phyloP scores from a whole-genome alignment of 306 rosid species.

The Benincasa hispida region DNA sequence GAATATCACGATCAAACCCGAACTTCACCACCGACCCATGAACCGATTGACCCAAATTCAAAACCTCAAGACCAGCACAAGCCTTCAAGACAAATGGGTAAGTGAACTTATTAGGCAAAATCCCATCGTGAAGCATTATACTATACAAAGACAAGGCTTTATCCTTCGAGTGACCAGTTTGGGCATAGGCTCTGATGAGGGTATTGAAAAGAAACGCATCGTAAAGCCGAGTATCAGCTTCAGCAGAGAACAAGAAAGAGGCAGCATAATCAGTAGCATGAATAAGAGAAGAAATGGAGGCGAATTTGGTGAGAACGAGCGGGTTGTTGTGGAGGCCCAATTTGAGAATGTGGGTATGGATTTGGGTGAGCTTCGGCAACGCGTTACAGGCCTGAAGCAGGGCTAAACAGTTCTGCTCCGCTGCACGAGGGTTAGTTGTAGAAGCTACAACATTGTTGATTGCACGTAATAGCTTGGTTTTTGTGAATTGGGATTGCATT shows the following conservation, averaged over 20 bases:
- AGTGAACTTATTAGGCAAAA: constrained; percentile 69
- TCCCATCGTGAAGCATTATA: constrained; percentile 37
- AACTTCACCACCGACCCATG: constrained; percentile 56
- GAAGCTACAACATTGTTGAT: constrained; percentile 14
- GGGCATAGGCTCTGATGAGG: constrained; percentile 61
- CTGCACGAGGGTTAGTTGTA: constrained; percentile 25
- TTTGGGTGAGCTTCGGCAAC: constrained; percentile 30
- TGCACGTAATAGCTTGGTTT: constrained; percentile 14
- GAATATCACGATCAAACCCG: constrained; percentile 56
- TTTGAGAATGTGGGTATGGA: constrained; percentile 53
- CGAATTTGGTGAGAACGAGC: constrained; percentile 74
- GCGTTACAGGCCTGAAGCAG: constrained; percentile 41
- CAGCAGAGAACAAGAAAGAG: constrained; percentile 38
- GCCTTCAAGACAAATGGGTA: constrained; percentile 84
- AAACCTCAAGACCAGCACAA: constrained; percentile 54
- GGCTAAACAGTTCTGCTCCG: constrained; percentile 59
- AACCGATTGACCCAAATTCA: constrained; percentile 39
- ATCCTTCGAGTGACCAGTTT: constrained; percentile 25
- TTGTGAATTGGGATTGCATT: constrained; percentile 20
- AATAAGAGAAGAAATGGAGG: constrained; percentile 42
- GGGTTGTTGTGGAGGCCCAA: constrained; percentile 59
- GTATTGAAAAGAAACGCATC: constrained; percentile 73
- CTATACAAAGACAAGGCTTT: constrained; percentile 27
- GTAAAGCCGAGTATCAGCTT: constrained; percentile 24
- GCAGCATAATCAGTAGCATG: constrained; percentile 45